Base-by-base conservation (phyloP, 78 protist genomes). In the Pirum gemmata region DNA sequence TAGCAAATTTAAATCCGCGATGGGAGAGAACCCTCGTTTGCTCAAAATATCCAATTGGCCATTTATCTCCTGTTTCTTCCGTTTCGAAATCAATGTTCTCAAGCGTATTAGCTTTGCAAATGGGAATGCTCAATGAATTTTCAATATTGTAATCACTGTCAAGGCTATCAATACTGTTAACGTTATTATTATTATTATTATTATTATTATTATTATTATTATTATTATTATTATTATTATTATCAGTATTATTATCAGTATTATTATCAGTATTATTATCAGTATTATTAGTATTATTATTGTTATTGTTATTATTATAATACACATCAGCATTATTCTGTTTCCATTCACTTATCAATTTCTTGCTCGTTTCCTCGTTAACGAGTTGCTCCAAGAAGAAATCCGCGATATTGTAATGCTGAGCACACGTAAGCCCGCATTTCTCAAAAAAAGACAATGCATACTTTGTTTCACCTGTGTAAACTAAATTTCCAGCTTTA, bases 401-500 rank as follows among this genome's bases (percentile, higher is more conserved):
- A 38, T 92, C 93, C 37, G 92, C 92, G 2, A 90, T 91, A 89
- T 92, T 90, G 80, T 87, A 89, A 82, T 87, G 39, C 34, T 67
- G 61, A 13, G 73, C 83, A 61, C 89, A 88, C 13, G 80, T 86
- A 83, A 38, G 39, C 33, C 94, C 94, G 2, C 38, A 29, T 0
- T 25, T 29, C 78, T 34, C 78, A 34, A 85, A 51, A 51, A 73
- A 34, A 21, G n/a, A 2, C 2, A 86, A 13, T n/a, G 82, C 67
- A 37, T 73, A 33, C 1, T 31, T 38, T 1, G 37, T 79, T 13
- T 89, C 61, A 51, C 94, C 94, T 27, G 41, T 34, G 83, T 78
- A 91, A 27, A 93, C 91, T 27, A 79, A 73, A 39, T 82, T 79
- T 33, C 98, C 98, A 2, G 41, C 83, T 29, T 91, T 72, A 26